These are phyloP conservation scores for Cryphonectria radicalis DNA, from an alignment of 2,329 filamentous ascomycete genomes.

Conservation along the genomic window DNA sequence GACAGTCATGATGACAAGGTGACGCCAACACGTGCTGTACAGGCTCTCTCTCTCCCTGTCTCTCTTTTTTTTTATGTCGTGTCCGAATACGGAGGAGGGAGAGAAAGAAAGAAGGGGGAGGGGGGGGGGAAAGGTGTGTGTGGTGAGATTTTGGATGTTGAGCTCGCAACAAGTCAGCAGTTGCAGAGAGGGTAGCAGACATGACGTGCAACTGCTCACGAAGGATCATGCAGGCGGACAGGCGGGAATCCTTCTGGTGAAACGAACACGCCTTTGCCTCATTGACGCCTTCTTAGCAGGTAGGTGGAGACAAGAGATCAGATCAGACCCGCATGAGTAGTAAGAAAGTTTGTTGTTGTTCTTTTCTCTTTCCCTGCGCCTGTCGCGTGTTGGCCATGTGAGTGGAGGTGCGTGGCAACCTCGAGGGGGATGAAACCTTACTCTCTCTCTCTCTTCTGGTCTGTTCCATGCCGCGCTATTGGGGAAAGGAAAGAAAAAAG, in stretches of 20 bases:
- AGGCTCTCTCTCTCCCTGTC: too few species aligned
- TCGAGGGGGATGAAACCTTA: background rate
- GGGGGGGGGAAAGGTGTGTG: background rate
- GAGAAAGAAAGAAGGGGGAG: too few species aligned
- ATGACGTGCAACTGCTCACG: background rate
- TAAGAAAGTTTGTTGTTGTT: background rate
- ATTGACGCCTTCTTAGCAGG: background rate
- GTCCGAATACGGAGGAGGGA: background rate
- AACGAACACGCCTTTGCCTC: background rate
- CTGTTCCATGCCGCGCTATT: background rate
- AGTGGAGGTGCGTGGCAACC: background rate
- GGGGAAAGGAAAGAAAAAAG: too few species aligned
- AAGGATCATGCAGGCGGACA: conserved; percentile 8
- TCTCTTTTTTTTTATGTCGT: background rate
- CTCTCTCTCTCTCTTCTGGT: background rate
- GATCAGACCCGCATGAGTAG: background rate
- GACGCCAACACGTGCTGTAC: background rate
- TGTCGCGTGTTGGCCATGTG: conserved; percentile 4
- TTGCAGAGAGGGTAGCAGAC: background rate
- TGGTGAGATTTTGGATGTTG: conserved; percentile 1
- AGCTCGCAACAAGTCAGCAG: background rate
- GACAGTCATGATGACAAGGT: background rate
- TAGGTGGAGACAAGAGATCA: background rate
- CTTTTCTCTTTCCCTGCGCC: background rate
- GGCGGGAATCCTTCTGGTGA: conserved; percentile 10